phyloP scores from a whole-genome alignment of 1,284 basidiomycete genomes.

The Papiliotrema terrestris region DNA sequence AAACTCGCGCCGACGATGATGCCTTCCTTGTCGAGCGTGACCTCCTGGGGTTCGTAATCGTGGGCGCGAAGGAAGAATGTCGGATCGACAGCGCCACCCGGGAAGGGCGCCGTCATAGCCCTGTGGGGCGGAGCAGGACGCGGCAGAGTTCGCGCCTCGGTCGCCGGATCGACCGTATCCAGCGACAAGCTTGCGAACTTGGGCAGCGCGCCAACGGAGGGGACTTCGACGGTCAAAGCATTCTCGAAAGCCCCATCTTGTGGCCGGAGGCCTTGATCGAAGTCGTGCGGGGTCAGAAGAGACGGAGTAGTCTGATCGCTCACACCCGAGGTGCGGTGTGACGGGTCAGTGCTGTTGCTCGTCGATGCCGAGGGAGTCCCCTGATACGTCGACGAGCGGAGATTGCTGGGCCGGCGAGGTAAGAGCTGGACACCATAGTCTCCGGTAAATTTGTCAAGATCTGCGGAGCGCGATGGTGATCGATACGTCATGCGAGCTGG shows the following conservation, averaged over 20 bases:
- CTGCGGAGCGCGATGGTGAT: slow-evolving; percentile 42
- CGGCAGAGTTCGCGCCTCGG: slow-evolving; percentile 1
- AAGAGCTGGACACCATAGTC: slow-evolving; percentile 15
- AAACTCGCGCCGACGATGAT: slow-evolving; percentile 87
- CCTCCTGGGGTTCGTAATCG: slow-evolving; percentile 63
- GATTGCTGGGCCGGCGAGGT: neutral
- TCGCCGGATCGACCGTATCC: slow-evolving; percentile 1
- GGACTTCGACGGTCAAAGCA: slow-evolving; percentile 6
- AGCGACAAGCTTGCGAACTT: slow-evolving; percentile 6
- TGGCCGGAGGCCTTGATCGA: slow-evolving; percentile 2
- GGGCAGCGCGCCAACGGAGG: neutral
- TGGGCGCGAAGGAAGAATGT: slow-evolving; percentile 46
- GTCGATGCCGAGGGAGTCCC: neutral
- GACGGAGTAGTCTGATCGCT: slow-evolving; percentile 4
- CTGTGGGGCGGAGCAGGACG: slow-evolving; percentile 14
- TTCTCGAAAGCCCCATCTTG: slow-evolving; percentile 10
- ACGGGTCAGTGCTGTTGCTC: neutral
- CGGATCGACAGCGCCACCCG: slow-evolving; percentile 22
- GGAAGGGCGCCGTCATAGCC: slow-evolving; percentile 15
- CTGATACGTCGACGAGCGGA: neutral
- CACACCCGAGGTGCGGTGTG: slow-evolving; percentile 4
- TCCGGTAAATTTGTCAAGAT: slow-evolving; percentile 37
- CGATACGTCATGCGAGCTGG: slow-evolving; percentile 28
- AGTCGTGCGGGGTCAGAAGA: slow-evolving; percentile 2
- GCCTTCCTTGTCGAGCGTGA: slow-evolving; percentile 85